A percentile compares a stretch with the other conserved stretches of the same genome.
Evolutionary conservation across 352 stramenopile genomes (phyloP).

Genomic region (Phytophthora constricta): DNA sequence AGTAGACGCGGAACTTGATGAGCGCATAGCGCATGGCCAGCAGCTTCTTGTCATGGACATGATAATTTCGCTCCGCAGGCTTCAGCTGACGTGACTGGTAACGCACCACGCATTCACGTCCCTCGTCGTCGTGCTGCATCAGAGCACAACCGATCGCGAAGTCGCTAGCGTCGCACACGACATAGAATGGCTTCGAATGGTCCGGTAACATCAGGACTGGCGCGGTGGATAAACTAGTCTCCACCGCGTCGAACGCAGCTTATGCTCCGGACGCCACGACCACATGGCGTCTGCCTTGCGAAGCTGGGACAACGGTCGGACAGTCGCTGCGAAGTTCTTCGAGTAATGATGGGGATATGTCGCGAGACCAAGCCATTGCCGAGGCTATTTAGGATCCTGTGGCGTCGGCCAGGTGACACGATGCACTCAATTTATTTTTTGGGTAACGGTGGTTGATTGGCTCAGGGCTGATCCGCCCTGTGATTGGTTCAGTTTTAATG

Average conservation of each 20-base stretch:
- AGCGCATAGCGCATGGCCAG: slow-evolving; percentile 34
- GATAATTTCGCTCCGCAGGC: slow-evolving; percentile 32
- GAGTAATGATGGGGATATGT: too few species aligned
- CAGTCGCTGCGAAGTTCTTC: slow-evolving; percentile 6
- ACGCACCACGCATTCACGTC: slow-evolving; percentile 21
- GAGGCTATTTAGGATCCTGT: not conserved
- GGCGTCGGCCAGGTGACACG: slow-evolving; percentile 4
- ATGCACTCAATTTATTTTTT: too few species aligned
- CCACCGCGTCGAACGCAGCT: slow-evolving; percentile 20
- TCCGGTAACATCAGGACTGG: slow-evolving; percentile 18
- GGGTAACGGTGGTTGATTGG: too few species aligned
- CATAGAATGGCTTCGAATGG: slow-evolving; percentile 15
- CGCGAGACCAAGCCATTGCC: not conserved
- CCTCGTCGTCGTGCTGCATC: slow-evolving; percentile 20
- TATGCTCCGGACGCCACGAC: slow-evolving; percentile 16
- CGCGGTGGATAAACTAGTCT: slow-evolving; percentile 1
- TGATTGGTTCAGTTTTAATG: too few species aligned
- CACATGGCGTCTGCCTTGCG: slow-evolving; percentile 11
- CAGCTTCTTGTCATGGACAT: slow-evolving; percentile 33
- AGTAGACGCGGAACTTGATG: slow-evolving; percentile 39
- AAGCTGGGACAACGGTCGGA: too few species aligned
- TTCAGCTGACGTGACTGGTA: slow-evolving; percentile 39
- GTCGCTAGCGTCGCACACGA: slow-evolving; percentile 34
- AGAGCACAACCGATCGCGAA: slow-evolving; percentile 28
- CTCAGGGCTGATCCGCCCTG: too few species aligned